These are phyloP conservation scores for Xylaria castorea DNA, from an alignment of 495 filamentous ascomycete genomes.

Conservation along the genomic window DNA sequence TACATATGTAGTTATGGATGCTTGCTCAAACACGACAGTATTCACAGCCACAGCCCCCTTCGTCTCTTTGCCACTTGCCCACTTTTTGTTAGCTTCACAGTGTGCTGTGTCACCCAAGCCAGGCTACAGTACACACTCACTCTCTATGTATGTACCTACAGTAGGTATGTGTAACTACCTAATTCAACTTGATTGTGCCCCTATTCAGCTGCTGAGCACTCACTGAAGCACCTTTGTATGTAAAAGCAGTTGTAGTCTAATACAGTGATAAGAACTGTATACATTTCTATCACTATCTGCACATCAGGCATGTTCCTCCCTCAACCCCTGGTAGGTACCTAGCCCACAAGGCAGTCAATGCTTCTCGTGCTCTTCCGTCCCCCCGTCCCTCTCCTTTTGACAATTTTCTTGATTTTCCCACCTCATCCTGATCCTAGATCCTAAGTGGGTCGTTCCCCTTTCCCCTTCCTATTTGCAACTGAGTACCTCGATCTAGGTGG, in stretches of 20 bases:
- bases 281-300: background rate
- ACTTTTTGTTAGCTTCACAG: constrained; percentile 3
- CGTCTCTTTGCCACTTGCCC: constrained; percentile 28
- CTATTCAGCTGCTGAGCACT: background rate
- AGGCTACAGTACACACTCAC: background rate
- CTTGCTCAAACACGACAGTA: constrained; percentile 23
- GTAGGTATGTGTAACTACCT: too few relatives aligned
- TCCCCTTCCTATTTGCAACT: constrained; percentile 24
- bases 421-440: constrained; percentile 32
- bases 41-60: constrained; percentile 26
- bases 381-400: constrained; percentile 40
- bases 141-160: too few relatives aligned
- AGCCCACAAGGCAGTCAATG: constrained; percentile 8
- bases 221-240: background rate
- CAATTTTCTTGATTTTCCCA: constrained; percentile 42
- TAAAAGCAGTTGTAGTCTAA: background rate
- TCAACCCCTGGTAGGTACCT: constrained; percentile 13
- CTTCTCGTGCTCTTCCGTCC: constrained; percentile 18
- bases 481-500: constrained; percentile 26
- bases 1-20: too few relatives aligned
- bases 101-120: background rate
- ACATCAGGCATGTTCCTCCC: background rate
- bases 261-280: background rate
- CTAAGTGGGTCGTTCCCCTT: constrained; percentile 30
- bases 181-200: too few relatives aligned